phyloP scores from a whole-genome alignment of 371 early-diverging fungal genomes.

The Mortierella sp. region DNA sequence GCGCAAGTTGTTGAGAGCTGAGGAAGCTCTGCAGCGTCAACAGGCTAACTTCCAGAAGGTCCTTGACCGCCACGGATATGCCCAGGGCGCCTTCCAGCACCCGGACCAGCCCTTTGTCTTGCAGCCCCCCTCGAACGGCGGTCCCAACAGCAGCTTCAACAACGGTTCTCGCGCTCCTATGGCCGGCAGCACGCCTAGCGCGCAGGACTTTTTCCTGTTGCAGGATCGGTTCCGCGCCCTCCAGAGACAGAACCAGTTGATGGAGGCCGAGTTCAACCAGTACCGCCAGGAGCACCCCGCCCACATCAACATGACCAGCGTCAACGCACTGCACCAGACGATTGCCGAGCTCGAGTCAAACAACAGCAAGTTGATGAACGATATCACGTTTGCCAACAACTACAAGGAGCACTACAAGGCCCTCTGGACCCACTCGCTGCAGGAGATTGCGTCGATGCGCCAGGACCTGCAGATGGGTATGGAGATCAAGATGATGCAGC shows the following conservation, averaged over 20 bases:
- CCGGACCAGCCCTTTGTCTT: constrained; percentile 35
- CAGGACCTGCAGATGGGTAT: constrained; percentile 58
- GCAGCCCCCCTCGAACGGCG: background rate
- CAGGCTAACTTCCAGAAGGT: constrained; percentile 55
- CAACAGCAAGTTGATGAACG: constrained; percentile 53
- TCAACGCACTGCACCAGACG: constrained; percentile 41
- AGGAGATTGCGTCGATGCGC: constrained; percentile 55
- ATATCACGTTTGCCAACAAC: constrained; percentile 56
- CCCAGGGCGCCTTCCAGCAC: constrained; percentile 40
- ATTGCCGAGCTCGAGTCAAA: constrained; percentile 47
- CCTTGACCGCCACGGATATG: constrained; percentile 44
- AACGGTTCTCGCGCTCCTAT: constrained; percentile 7
- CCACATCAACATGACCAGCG: constrained; percentile 40
- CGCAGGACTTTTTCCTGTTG: constrained; percentile 52
- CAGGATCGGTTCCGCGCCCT: constrained; percentile 54
- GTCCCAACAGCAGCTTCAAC: constrained; percentile 9
- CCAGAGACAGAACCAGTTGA: constrained; percentile 53
- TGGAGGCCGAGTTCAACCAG: constrained; percentile 55
- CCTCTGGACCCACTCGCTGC: constrained; percentile 52
- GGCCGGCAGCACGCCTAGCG: constrained; percentile 33
- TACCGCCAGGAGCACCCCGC: constrained; percentile 54
- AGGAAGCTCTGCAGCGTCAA: constrained; percentile 52
- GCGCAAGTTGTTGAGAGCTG: constrained; percentile 51
- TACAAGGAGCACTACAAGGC: constrained; percentile 58
- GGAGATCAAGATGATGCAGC: constrained; percentile 59